Evolutionary conservation across 768 basidiomycete species (phyloP).

Genomic region (Phallus indusiatus): DNA sequence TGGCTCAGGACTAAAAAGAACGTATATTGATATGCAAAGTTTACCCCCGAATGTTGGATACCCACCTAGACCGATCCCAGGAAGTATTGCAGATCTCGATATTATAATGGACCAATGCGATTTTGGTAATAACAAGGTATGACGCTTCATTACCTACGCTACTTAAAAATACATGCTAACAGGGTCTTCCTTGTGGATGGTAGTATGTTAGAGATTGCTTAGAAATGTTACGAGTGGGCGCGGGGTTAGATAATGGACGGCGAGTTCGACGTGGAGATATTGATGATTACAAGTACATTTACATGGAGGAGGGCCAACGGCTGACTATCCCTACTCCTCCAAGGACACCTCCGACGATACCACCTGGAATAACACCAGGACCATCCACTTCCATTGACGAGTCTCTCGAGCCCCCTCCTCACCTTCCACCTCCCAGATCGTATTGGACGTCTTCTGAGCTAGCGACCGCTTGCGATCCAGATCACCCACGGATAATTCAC

Average conservation of each 20-base stretch:
- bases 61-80: conserved; percentile 81
- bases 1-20: conserved; percentile 69
- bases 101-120: conserved; percentile 89
- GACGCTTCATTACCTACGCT: conserved; percentile 6
- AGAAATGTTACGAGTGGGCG: conserved; percentile 84
- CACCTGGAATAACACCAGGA: conserved; percentile 34
- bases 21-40: conserved; percentile 64
- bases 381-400: conserved; percentile 38
- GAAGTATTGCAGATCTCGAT: conserved; percentile 85
- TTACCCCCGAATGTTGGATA: conserved; percentile 58
- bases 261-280: conserved; percentile 64
- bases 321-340: conserved; percentile 18
- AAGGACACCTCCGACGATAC: conserved; percentile 17
- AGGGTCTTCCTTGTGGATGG: conserved; percentile 8
- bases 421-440: conserved; percentile 37
- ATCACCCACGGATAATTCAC: conserved; percentile 85
- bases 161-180: conserved; percentile 7
- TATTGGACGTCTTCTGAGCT: conserved; percentile 52
- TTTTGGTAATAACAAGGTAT: conserved; percentile 70
- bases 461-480: conserved; percentile 64
- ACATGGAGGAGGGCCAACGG: conserved; percentile 49
- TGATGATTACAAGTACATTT: conserved; percentile 86
- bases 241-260: conserved; percentile 75
- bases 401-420: conserved; percentile 45
- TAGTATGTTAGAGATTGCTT: conserved; percentile 96